Evolutionary conservation across 2,329 filamentous ascomycete species (phyloP).

Genomic region (Pochonia chlamydosporia): DNA sequence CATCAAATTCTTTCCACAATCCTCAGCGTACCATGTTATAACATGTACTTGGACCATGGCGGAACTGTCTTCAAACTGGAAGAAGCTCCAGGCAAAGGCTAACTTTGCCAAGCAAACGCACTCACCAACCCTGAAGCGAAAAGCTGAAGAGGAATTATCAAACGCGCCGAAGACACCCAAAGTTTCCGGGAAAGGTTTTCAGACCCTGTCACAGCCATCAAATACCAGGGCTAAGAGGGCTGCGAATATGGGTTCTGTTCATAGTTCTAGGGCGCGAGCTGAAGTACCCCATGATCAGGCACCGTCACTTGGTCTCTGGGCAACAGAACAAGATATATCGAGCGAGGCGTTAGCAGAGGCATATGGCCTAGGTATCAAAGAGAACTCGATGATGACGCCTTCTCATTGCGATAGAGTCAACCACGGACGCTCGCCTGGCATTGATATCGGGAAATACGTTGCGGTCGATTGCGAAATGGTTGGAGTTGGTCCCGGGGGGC

Average conservation of each 20-base stretch:
- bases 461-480: constrained; percentile 99
- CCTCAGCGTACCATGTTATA: not conserved
- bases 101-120: constrained; percentile 37
- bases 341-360: constrained; percentile 54
- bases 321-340: constrained; percentile 55
- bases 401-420: constrained; percentile 51
- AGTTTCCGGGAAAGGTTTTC: constrained; percentile 5
- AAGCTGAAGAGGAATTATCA: constrained; percentile 26
- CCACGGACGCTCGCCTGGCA: constrained; percentile 52
- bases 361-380: constrained; percentile 50
- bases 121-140: constrained; percentile 35
- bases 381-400: constrained; percentile 41
- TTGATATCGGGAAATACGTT: constrained; percentile 81
- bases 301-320: constrained; percentile 54
- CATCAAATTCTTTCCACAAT: not conserved
- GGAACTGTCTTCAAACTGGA: constrained; percentile 67
- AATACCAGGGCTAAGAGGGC: constrained; percentile 9
- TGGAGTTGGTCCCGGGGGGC: constrained; percentile 66
- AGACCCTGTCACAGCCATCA: constrained; percentile 5
- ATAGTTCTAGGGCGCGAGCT: constrained; percentile 40
- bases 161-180: constrained; percentile 25
- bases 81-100: constrained; percentile 63
- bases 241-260: constrained; percentile 48
- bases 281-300: constrained; percentile 35
- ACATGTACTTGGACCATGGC: constrained; percentile 22